Evolutionary conservation across 1,284 basidiomycete species (phyloP), one percentile per base, ranked within the genome.

Genomic region (Microbotryomycetes sp.): DNA sequence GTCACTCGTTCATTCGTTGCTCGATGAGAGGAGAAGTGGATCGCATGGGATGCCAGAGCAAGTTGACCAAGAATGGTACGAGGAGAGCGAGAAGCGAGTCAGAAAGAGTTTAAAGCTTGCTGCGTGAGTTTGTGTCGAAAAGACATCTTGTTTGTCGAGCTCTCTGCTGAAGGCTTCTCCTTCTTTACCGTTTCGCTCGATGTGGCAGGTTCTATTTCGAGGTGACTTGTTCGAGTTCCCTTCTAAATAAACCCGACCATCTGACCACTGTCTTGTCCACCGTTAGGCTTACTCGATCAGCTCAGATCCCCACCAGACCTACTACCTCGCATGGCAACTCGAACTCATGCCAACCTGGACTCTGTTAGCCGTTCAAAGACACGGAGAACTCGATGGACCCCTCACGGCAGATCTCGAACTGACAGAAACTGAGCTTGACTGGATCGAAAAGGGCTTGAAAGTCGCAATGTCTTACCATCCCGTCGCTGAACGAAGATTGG

Each of bases 241-340:
- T n/a, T n/a, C n/a, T n/a, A n/a, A n/a, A n/a, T n/a, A 0, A 0
- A 4, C 15, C 6, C 3, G 16, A 41, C 11, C 3, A 59, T 59
- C 26, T 45, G 0, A 28, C 16, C 18, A 3, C 28, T 28, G 24
- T 56, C 57, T 54, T 50, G 7, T 27, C 5, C 31, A 3, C 41
- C 41, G 51, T 56, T 65, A 41, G 35, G 35, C 35, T 5, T 35
- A 51, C 54, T 26, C 45, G n/a, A 31, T 53, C 27, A 59, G 57
- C 47, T 49, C 49, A 48, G 57, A 59, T 46, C 53, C 61, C 29
- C 57, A 62, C 16, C 61, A 62, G 30, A 50, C 52, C n/a, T 60
- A 63, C 29, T 60, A 66, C 47, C 58, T 66, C 52, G 21, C 54
- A 11, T 66, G 55, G 55, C 56, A 63, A 47, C 64, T 66, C 49